Conservation (phyloP, 1,284 basidiomycete genomes). For the Cutaneotrichosporon curvatum region DNA sequence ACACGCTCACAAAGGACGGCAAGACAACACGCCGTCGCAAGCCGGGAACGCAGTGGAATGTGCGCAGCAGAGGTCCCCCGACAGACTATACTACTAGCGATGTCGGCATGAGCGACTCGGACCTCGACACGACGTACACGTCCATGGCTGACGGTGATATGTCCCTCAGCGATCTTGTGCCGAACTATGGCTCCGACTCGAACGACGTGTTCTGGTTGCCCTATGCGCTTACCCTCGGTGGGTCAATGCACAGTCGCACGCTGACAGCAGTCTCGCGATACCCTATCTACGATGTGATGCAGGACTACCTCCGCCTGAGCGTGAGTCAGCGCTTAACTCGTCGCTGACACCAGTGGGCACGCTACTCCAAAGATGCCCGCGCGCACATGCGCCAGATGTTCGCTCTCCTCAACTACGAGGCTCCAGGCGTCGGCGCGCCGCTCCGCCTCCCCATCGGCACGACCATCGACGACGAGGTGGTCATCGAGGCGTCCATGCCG, state of each 20-base stretch:
- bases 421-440: constrained; percentile 71
- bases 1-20: constrained; percentile 4
- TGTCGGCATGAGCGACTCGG: constrained; percentile 63
- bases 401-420: constrained; percentile 54
- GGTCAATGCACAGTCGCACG: constrained; percentile 5
- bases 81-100: constrained; percentile 55
- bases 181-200: constrained; percentile 47
- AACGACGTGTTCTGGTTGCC: constrained; percentile 82
- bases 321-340: constrained; percentile 14
- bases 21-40: constrained; percentile 7
- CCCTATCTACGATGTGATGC: constrained; percentile 87
- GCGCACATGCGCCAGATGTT: constrained; percentile 43
- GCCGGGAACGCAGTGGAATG: neutral
- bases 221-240: constrained; percentile 63
- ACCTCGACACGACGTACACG: constrained; percentile 30
- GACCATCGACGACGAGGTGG: constrained; percentile 26
- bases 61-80: neutral
- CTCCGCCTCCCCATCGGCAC: constrained; percentile 29
- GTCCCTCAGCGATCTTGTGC: constrained; percentile 19
- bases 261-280: constrained; percentile 65
- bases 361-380: constrained; percentile 74
- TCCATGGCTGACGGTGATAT: constrained; percentile 10
- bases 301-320: constrained; percentile 75
- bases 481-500: constrained; percentile 41
- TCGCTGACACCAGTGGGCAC: constrained; percentile 61